phyloP scores from a whole-genome alignment of 176 grass and related monocot genomes.

The Calamus simplicifolius region DNA sequence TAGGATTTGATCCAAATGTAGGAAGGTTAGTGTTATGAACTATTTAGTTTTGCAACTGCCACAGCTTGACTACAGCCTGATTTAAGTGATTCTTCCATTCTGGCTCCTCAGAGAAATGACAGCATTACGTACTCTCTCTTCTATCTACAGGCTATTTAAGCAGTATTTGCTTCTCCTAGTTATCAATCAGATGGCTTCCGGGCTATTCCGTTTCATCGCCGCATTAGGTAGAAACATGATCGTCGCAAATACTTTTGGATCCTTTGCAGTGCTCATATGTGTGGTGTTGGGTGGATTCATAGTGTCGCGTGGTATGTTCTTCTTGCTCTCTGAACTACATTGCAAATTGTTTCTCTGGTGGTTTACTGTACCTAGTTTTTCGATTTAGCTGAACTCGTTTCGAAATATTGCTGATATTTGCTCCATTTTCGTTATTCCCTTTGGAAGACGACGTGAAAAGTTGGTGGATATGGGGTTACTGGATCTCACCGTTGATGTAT shows the following conservation, averaged over 20 bases:
- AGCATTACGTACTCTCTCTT: too few species aligned
- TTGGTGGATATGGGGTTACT: slow-evolving; percentile 84
- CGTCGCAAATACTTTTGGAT: slow-evolving; percentile 55
- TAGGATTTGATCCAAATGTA: slow-evolving; percentile 65
- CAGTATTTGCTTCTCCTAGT: slow-evolving; percentile 55
- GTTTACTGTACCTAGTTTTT: too few species aligned
- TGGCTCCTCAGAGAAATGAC: too few species aligned
- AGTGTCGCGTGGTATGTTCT: slow-evolving; percentile 46
- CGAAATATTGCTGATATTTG: too few species aligned
- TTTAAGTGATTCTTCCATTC: too few species aligned
- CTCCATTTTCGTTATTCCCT: background rate
- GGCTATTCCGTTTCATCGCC: slow-evolving; percentile 53
- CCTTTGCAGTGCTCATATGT: slow-evolving; percentile 42
- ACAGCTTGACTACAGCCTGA: too few species aligned
- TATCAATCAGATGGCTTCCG: slow-evolving; percentile 44
- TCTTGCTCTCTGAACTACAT: too few species aligned
- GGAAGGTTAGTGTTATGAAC: slow-evolving; percentile 37
- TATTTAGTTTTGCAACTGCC: background rate
- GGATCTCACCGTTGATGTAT: slow-evolving; percentile 70
- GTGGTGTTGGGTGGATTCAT: slow-evolving; percentile 69
- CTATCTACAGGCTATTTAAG: slow-evolving; percentile 39
- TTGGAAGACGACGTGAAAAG: slow-evolving; percentile 61
- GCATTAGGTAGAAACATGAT: slow-evolving; percentile 56
- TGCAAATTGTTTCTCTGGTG: too few species aligned
- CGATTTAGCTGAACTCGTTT: too few species aligned